A percentile compares a stretch with the other conserved stretches of the same genome.
phyloP scores from a whole-genome alignment of 2,329 filamentous ascomycete genomes.

The Fusarium sp. region DNA sequence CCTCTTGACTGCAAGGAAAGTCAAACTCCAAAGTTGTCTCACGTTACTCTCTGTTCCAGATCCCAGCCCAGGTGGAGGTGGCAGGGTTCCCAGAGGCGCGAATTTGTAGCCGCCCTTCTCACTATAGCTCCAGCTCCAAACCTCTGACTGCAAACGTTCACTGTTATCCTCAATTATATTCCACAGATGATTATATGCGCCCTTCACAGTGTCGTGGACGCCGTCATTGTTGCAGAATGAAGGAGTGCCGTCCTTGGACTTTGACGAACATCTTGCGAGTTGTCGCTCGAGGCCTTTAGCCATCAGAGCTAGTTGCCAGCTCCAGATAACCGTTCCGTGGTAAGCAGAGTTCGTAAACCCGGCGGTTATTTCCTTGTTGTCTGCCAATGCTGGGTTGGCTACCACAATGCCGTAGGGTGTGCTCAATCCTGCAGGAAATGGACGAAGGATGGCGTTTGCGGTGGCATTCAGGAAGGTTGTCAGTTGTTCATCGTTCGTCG shows the following conservation, averaged over 20 bases:
- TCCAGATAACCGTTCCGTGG: slow-evolving; percentile 73
- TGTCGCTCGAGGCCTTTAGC: slow-evolving; percentile 68
- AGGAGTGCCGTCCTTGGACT: slow-evolving; percentile 40
- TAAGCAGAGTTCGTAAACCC: slow-evolving; percentile 68
- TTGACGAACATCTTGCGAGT: slow-evolving; percentile 59
- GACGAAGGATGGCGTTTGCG: slow-evolving; percentile 65
- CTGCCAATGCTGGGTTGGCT: slow-evolving; percentile 69
- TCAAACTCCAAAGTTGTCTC: slow-evolving; percentile 37
- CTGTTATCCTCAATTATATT: slow-evolving; percentile 67
- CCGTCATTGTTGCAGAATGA: slow-evolving; percentile 61
- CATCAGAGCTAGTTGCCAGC: slow-evolving; percentile 74
- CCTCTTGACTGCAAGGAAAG: slow-evolving; percentile 34
- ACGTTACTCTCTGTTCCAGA: slow-evolving; percentile 37
- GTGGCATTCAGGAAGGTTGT: slow-evolving; percentile 67
- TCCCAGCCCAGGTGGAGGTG: slow-evolving; percentile 16
- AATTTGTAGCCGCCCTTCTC: slow-evolving; percentile 34
- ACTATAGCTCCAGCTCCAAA: slow-evolving; percentile 71
- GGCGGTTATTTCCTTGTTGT: slow-evolving; percentile 56
- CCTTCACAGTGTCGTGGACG: slow-evolving; percentile 58
- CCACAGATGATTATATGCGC: slow-evolving; percentile 70
- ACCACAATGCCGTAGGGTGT: slow-evolving; percentile 68
- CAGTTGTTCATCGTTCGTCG: slow-evolving; percentile 66
- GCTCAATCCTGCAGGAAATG: slow-evolving; percentile 69
- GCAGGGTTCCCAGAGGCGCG: slow-evolving; percentile 38
- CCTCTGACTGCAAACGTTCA: slow-evolving; percentile 63